Evolutionary conservation across 768 basidiomycete species (phyloP), one percentile per base, ranked within the genome.

Genomic region (Favolaschia claudopus): DNA sequence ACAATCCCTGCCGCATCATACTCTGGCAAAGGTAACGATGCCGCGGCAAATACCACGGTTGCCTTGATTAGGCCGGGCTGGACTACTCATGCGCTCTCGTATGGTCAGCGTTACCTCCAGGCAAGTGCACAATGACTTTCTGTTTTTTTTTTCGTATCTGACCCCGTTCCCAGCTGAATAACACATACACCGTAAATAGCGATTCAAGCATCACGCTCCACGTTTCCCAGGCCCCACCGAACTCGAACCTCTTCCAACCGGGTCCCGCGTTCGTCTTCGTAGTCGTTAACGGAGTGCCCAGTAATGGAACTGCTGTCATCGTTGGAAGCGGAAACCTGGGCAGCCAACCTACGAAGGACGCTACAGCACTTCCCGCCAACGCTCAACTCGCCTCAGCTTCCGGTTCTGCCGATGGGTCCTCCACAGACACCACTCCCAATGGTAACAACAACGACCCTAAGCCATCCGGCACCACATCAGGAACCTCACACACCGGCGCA

Each of bases 261-360:
- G 96, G 96, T 6, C 95, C 96, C 8, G 91, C 85, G 1, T 78
- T 95, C 62, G 58, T 96, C 59, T 97, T 86, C 68, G 91, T 96
- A 57, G 89, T 87, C 32, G 83, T 98, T 60, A 81, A 89, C 62
- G 95, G 93, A 36, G 85, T 97, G 13, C 96, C 95, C 3, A 89
- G 87, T 49, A 89, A 88, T 58, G 95, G 90, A 2, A 84, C 85
- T 12, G 84, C 82, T 72, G 82, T 96, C 52, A 92, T 86, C 55
- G 81, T 95, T 24, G 96, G 96, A 5, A 88, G 79, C 54, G 95
- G 96, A 1, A 71, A 85, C 51, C 80, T 96, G n/a, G 92, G 86
- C 45, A 74, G 73, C 2, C 96, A 97, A 70, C 81, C 89, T 2
- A 83, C 77, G 0, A 60, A 71, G 4, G 59, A 74, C 1, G 79